These are phyloP conservation scores for Lachnellula suecica DNA, from an alignment of 2,329 filamentous ascomycete species.

Conservation along the genomic window DNA sequence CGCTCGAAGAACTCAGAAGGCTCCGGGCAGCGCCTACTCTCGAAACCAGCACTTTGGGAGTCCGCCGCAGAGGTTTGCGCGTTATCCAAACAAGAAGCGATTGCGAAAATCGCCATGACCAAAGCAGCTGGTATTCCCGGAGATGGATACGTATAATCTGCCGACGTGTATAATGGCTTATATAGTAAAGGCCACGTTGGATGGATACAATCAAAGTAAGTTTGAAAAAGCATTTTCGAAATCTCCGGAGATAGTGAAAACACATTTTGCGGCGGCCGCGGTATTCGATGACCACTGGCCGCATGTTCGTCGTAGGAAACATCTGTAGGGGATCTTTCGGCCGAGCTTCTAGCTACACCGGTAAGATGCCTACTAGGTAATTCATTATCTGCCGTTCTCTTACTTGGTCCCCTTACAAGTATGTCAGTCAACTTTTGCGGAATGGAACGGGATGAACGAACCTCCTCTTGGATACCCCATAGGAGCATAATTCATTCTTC, in stretches of 20 bases:
- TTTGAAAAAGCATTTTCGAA: conserved; percentile 28
- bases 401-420: not conserved
- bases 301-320: not conserved
- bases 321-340: not conserved
- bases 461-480: conserved; percentile 31
- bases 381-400: not conserved
- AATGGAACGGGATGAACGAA: conserved; percentile 5
- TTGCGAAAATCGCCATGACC: conserved; percentile 28
- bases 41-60: conserved; percentile 8
- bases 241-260: conserved; percentile 19
- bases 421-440: not conserved
- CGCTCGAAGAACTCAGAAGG: conserved; percentile 24
- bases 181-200: conserved; percentile 33
- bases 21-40: conserved; percentile 12
- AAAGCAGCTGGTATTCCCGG: conserved; percentile 25
- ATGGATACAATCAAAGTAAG: conserved; percentile 32
- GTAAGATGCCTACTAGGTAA: not conserved
- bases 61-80: conserved; percentile 4
- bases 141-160: conserved; percentile 25
- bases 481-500: conserved; percentile 25
- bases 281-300: not conserved
- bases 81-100: conserved; percentile 29
- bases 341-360: not conserved
- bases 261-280: not conserved
- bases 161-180: conserved; percentile 29